Evolutionary conservation across 2,329 filamentous ascomycete genomes (phyloP).

Genomic region (Fusarium torulosum): DNA sequence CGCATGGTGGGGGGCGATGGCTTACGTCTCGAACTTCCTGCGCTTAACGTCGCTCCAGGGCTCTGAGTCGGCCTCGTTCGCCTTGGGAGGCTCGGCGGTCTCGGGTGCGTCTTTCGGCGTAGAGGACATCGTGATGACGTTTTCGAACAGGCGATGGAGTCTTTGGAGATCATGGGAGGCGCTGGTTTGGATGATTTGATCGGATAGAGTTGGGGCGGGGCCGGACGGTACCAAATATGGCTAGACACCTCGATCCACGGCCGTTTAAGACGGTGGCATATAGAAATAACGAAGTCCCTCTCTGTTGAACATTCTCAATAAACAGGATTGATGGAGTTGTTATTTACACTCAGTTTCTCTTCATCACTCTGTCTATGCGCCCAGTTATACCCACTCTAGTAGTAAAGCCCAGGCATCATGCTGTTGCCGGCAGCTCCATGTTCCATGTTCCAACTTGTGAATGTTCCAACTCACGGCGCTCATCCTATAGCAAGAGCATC

Average conservation of each 20-base stretch:
- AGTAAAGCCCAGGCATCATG: too few species aligned
- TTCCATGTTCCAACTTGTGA: too few species aligned
- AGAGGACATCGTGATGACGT: conserved; percentile 41
- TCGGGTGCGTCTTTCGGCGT: conserved; percentile 36
- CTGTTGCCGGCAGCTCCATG: too few species aligned
- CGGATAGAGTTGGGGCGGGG: conserved; percentile 22
- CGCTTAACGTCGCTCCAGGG: conserved; percentile 72
- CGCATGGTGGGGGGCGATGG: conserved; percentile 14
- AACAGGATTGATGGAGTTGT: too few species aligned
- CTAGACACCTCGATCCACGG: background rate
- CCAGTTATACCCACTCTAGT: too few species aligned
- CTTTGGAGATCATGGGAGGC: conserved; percentile 6
- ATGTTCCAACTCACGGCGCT: background rate
- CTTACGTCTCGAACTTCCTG: conserved; percentile 74
- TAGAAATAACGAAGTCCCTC: too few species aligned
- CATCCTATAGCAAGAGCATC: background rate
- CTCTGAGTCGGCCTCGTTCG: conserved; percentile 39
- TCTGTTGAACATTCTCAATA: too few species aligned
- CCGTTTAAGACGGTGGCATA: conserved; percentile 4
- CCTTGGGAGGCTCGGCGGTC: conserved; percentile 29
- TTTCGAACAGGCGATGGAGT: background rate
- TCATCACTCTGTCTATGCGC: too few species aligned
- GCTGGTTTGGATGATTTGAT: conserved; percentile 6
- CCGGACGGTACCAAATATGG: conserved; percentile 1
- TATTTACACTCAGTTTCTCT: too few species aligned